Percentiles rank a stretch among this genome's conserved stretches.
These are phyloP conservation scores for Taphrina betulina DNA, from an alignment of 1,139 yeast species.

Conservation along the genomic window DNA sequence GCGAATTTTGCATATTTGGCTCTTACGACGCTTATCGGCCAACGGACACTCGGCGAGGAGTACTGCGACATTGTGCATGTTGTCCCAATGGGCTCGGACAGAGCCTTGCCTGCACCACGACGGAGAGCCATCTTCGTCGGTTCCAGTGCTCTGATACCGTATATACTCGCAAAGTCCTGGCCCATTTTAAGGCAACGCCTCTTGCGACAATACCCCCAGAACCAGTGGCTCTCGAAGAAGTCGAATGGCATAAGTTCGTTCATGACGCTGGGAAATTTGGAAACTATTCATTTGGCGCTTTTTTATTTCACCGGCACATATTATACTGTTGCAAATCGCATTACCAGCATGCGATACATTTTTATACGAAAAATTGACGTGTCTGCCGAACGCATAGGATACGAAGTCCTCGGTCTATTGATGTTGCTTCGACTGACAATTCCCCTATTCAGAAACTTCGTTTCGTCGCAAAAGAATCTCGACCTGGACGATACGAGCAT, in stretches of 20 bases:
- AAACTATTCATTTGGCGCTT: constrained; percentile 63
- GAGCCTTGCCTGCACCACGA: constrained; percentile 52
- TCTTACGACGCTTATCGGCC: constrained; percentile 71
- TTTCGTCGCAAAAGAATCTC: constrained; percentile 1
- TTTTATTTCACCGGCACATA: constrained; percentile 81
- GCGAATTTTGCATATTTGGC: constrained; percentile 63
- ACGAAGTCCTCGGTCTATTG: constrained; percentile 73
- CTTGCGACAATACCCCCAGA: background rate
- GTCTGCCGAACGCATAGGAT: constrained; percentile 53
- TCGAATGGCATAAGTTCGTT: background rate
- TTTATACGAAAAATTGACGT: constrained; percentile 42
- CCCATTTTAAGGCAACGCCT: constrained; percentile 21
- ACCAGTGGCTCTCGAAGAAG: background rate
- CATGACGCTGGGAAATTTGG: constrained; percentile 1
- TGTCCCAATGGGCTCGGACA: too few species aligned
- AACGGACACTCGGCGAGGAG: constrained; percentile 89
- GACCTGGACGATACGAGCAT: background rate
- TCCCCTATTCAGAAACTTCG: constrained; percentile 42
- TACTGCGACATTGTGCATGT: constrained; percentile 81
- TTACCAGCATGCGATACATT: constrained; percentile 77
- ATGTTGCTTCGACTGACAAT: constrained; percentile 61
- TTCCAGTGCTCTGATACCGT: constrained; percentile 38
- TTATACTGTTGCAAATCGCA: constrained; percentile 71
- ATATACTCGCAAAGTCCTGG: constrained; percentile 31
- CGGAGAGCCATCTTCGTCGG: constrained; percentile 43